Evolutionary conservation across 2,329 filamentous ascomycete genomes (phyloP).

Genomic region (Plectosphaerella sp.): DNA sequence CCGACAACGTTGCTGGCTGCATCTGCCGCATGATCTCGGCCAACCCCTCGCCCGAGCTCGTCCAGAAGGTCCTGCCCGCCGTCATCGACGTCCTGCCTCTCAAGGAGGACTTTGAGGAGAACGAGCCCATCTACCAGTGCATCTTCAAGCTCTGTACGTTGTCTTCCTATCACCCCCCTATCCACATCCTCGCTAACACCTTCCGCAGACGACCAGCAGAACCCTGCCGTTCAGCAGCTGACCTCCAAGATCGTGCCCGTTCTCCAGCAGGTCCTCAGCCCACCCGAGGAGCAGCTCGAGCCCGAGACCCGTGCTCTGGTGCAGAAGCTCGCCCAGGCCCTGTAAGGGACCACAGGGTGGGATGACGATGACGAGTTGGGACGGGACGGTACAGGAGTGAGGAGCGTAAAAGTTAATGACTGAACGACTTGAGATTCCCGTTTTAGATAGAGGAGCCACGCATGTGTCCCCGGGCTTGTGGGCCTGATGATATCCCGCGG

Average conservation of each 20-base stretch:
- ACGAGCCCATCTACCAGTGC: constrained; percentile 88
- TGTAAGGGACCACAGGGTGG: constrained; percentile 17
- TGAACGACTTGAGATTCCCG: constrained; percentile 3
- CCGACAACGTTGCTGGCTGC: constrained; percentile 92
- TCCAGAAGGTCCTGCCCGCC: constrained; percentile 75
- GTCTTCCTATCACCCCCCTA: neutral
- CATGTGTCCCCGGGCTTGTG: too few relatives aligned
- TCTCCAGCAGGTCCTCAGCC: constrained; percentile 67
- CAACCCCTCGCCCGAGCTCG: constrained; percentile 77
- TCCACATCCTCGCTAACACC: neutral
- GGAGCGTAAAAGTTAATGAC: constrained; percentile 1
- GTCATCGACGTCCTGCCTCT: constrained; percentile 77
- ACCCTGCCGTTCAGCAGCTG: constrained; percentile 64
- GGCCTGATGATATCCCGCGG: too few relatives aligned
- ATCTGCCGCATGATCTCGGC: constrained; percentile 88
- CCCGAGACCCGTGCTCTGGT: constrained; percentile 65
- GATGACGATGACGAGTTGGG: too few relatives aligned
- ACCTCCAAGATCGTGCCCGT: constrained; percentile 66
- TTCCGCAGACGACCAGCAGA: constrained; percentile 56
- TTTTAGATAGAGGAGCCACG: constrained; percentile 2
- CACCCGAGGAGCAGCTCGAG: constrained; percentile 72
- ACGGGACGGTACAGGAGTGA: neutral
- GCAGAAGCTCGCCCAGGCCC: constrained; percentile 54
- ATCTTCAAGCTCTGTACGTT: constrained; percentile 80
- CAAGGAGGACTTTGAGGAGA: constrained; percentile 94